phyloP scores from a whole-genome alignment of 2,329 filamentous ascomycete genomes.

The Rhinocladiella similis region DNA sequence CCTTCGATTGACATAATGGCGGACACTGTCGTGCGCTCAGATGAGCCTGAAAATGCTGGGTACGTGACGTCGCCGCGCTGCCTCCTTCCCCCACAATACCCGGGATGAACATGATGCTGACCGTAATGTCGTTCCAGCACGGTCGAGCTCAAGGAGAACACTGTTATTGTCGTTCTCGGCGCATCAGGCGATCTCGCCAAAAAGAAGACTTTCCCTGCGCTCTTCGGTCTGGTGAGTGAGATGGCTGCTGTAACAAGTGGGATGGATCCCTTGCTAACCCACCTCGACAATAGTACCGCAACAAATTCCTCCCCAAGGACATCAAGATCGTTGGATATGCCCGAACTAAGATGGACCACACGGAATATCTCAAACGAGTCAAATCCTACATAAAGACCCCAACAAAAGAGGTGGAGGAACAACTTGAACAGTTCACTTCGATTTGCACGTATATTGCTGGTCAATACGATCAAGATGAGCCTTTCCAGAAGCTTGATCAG shows the following conservation, averaged over 20 bases:
- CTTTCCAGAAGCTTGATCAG: conserved; percentile 80
- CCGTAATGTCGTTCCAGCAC: conserved; percentile 55
- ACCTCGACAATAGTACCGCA: conserved; percentile 71
- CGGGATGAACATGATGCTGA: conserved; percentile 2
- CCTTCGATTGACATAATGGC: conserved; percentile 42
- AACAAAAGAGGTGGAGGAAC: conserved; percentile 94
- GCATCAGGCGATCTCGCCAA: conserved; percentile 97
- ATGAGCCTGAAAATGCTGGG: conserved; percentile 53
- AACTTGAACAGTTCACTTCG: conserved; percentile 83
- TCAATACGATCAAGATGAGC: conserved; percentile 96
- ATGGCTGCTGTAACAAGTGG: not conserved
- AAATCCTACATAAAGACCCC: conserved; percentile 99
- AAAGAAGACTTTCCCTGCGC: conserved; percentile 99
- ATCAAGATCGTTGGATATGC: conserved; percentile 98
- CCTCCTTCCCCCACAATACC: not conserved
- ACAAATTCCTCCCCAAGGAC: conserved; percentile 96
- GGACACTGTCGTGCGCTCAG: conserved; percentile 51
- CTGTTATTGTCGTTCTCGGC: conserved; percentile 91
- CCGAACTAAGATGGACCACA: conserved; percentile 98
- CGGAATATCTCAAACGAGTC: conserved; percentile 90
- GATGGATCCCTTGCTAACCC: conserved; percentile 21
- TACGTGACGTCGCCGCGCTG: conserved; percentile 38
- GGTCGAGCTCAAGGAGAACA: conserved; percentile 98
- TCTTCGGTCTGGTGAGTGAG: conserved; percentile 88
- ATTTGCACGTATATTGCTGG: conserved; percentile 94